phyloP scores from a whole-genome alignment of 2,329 filamentous ascomycete genomes.

The Triangularia setosa region DNA sequence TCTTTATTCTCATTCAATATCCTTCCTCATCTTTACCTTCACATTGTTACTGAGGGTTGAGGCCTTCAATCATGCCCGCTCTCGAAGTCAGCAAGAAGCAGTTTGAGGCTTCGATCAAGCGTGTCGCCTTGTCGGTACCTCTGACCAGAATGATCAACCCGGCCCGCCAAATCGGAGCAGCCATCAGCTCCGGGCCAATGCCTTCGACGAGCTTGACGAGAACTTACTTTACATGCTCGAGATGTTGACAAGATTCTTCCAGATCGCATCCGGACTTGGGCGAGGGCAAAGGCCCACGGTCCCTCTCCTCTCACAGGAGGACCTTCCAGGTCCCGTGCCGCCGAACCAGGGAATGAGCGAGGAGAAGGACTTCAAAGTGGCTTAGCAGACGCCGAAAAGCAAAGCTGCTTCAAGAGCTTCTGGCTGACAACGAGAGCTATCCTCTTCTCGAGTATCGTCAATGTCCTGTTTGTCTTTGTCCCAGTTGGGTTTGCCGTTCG shows the following conservation, averaged over 20 bases:
- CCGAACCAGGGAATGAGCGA: background rate
- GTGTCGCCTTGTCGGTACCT: too few relatives aligned
- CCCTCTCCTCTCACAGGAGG: conserved; percentile 15
- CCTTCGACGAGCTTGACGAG: background rate
- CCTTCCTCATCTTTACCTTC: background rate
- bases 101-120: too few relatives aligned
- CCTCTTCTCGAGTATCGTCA: conserved; percentile 72
- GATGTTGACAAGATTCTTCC: background rate
- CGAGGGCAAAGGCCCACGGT: conserved; percentile 29
- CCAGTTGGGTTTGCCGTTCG: conserved; percentile 69
- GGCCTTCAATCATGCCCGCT: too few relatives aligned
- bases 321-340: background rate
- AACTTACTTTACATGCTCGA: conserved; percentile 48
- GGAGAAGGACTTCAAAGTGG: background rate
- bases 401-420: background rate
- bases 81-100: too few relatives aligned
- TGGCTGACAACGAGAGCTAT: conserved; percentile 32
- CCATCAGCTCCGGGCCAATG: too few relatives aligned
- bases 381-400: background rate
- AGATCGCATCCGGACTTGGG: conserved; percentile 32
- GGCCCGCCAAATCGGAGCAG: too few relatives aligned
- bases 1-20: too few relatives aligned
- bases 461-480: conserved; percentile 72
- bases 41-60: too few relatives aligned
- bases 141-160: background rate